A percentile compares a stretch with the other conserved stretches of the same genome.
Evolutionary conservation across 805 yeast species (phyloP).

Genomic region (Barnettozyma wickerhamii): DNA sequence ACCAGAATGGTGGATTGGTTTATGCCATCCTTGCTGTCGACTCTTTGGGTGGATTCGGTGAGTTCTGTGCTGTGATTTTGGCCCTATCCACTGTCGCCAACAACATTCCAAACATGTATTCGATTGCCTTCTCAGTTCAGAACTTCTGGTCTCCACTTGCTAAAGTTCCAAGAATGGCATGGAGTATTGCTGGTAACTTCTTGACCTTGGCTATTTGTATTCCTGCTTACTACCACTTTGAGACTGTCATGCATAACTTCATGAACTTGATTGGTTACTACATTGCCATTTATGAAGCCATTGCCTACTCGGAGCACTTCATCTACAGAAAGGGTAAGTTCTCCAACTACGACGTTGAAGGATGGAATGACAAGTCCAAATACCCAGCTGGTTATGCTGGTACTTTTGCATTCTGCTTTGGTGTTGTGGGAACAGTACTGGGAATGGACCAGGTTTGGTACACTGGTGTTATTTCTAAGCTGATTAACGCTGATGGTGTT

Average conservation of each 20-base stretch:
- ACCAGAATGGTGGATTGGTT: constrained; percentile 78
- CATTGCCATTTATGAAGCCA: constrained; percentile 77
- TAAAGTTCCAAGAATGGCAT: constrained; percentile 73
- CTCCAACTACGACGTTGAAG: constrained; percentile 56
- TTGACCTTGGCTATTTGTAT: constrained; percentile 82
- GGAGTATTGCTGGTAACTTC: constrained; percentile 77
- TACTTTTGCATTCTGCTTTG: constrained; percentile 69
- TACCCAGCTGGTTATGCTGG: constrained; percentile 82
- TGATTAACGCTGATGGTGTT: constrained; percentile 45
- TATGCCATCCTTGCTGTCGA: constrained; percentile 73
- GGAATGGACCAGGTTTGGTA: constrained; percentile 92
- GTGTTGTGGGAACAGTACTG: constrained; percentile 78
- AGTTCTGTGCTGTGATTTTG: constrained; percentile 80
- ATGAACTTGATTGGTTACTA: constrained; percentile 92
- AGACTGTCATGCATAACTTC: constrained; percentile 71
- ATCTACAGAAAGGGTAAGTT: constrained; percentile 66
- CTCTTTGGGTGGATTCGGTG: constrained; percentile 84
- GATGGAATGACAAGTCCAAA: constrained; percentile 50
- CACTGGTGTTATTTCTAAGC: constrained; percentile 58
- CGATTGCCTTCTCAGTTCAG: constrained; percentile 84
- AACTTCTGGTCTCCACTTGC: constrained; percentile 73
- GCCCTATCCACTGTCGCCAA: constrained; percentile 86
- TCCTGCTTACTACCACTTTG: constrained; percentile 79
- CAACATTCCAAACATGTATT: constrained; percentile 92
- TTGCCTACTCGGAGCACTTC: constrained; percentile 78